phyloP scores from a whole-genome alignment of 1,139 yeast species.

The Geotrichum phurueaensis region DNA sequence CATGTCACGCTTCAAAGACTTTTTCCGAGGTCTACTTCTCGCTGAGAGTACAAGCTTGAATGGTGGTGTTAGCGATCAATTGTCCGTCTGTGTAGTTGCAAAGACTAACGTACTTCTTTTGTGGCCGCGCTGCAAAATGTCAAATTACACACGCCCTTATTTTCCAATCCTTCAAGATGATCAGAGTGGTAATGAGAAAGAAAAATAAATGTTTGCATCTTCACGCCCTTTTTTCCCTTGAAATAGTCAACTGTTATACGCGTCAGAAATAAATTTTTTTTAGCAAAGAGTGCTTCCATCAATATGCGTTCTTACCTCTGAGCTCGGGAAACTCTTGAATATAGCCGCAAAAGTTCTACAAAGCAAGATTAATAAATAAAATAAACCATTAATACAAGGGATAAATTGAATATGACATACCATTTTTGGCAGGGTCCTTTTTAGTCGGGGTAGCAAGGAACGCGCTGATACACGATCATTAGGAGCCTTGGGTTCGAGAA shows the following conservation, averaged over 20 bases:
- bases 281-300: background rate
- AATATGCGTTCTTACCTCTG: slow-evolving; percentile 26
- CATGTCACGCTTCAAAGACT: slow-evolving; percentile 10
- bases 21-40: slow-evolving; percentile 16
- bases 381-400: too few relatives aligned
- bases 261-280: background rate
- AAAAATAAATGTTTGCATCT: slow-evolving; percentile 34
- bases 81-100: background rate
- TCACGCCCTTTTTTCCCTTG: slow-evolving; percentile 18
- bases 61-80: background rate
- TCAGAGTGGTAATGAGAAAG: slow-evolving; percentile 56
- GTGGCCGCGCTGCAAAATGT: slow-evolving; percentile 50
- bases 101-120: slow-evolving; percentile 27
- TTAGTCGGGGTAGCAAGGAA: too few relatives aligned
- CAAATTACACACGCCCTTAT: slow-evolving; percentile 38
- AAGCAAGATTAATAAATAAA: background rate
- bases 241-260: slow-evolving; percentile 41
- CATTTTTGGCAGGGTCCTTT: too few relatives aligned
- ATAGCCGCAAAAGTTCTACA: slow-evolving; percentile 29
- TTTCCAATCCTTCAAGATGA: slow-evolving; percentile 48
- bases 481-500: too few relatives aligned
- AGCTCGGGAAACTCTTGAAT: slow-evolving; percentile 35
- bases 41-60: slow-evolving; percentile 19
- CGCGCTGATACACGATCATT: too few relatives aligned
- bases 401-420: too few relatives aligned